These are phyloP conservation scores for Verbascum thapsus DNA, from an alignment of 257 asterid species.

Conservation along the genomic window DNA sequence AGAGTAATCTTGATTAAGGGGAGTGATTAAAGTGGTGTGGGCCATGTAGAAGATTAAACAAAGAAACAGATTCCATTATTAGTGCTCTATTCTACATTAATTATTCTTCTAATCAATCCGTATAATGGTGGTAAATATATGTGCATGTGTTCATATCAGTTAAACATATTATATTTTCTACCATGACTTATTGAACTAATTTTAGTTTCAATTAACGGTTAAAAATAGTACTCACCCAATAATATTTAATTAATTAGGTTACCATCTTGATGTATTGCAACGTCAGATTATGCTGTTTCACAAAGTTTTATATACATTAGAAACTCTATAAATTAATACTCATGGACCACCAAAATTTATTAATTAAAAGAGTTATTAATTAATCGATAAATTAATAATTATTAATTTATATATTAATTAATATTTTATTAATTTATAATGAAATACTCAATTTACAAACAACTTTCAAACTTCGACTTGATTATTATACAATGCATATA, in stretches of 20 bases:
- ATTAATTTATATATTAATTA: no score
- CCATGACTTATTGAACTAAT: slow-evolving; percentile 4
- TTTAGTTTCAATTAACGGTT: slow-evolving; percentile 21
- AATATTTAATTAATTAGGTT: slow-evolving; percentile 3
- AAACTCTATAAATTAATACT: no score
- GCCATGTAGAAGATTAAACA: background rate
- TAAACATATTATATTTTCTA: slow-evolving; percentile 15
- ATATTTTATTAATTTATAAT: no score
- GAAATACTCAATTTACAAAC: no score
- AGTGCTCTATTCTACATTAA: background rate
- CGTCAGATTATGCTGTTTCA: slow-evolving; percentile 24
- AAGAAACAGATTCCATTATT: slow-evolving; percentile 18
- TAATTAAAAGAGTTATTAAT: no score
- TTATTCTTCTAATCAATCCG: slow-evolving; percentile 12
- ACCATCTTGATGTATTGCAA: background rate
- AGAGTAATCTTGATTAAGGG: no score
- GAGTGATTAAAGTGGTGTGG: slow-evolving; percentile 10
- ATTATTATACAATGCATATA: no score
- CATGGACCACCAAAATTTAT: no score
- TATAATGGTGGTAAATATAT: slow-evolving; percentile 26
- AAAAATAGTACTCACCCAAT: background rate
- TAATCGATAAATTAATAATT: no score
- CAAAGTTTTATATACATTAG: no score
- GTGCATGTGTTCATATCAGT: slow-evolving; percentile 2
- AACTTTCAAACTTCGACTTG: no score